Base-by-base conservation (phyloP, 257 asterid genomes). In the Solanum pimpinellifolium region DNA sequence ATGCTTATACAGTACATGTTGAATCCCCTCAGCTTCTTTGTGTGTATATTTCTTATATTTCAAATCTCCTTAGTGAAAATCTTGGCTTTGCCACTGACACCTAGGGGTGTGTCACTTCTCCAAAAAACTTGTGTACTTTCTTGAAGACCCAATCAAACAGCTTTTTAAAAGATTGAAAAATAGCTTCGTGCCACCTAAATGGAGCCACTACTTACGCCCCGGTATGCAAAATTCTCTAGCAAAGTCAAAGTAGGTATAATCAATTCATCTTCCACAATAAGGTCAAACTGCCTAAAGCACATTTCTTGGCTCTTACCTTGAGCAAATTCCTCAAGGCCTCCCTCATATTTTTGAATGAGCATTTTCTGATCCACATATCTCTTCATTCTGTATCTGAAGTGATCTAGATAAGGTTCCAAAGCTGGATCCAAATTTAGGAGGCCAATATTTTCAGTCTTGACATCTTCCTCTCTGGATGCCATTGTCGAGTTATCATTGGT, bases 281-380 rank as follows among this genome's bases (percentile, higher is more conserved):
- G 85, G 69, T 81, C 42, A 70, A 73, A 41, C 72, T 31, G 82
- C 39, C 39, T 25, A 35, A 75, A 62, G 86, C 46, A 66, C 59
- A 83, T 78, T 65, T 68, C 35, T 89, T 59, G 88, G 77, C 85
- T 88, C 81, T 93, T 94, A 97, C 99, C 99, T 91, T 87, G 94
- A 83, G 99, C 92, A 81, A 97, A 97, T 89, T 94, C 94, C 89
- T 93, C 96, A 59, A 97, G 95, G 91, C 95, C 89, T 88, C 92
- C 93, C 90, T 97, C 99, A 89, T 94, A 86, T 78, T 90, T 91
- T 85, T 93, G 96, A 82, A 95, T 93, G 86, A 97, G 97, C 88
- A 65, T 86, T 90, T 92, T 94, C 87, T 93, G 97, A 62, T 97
- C 97, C 8, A 75, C 29, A 84, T 92, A 96, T 90, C 91, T 94